phyloP scores from a whole-genome alignment of 1,139 yeast species.

The Blastobotrys apis region DNA sequence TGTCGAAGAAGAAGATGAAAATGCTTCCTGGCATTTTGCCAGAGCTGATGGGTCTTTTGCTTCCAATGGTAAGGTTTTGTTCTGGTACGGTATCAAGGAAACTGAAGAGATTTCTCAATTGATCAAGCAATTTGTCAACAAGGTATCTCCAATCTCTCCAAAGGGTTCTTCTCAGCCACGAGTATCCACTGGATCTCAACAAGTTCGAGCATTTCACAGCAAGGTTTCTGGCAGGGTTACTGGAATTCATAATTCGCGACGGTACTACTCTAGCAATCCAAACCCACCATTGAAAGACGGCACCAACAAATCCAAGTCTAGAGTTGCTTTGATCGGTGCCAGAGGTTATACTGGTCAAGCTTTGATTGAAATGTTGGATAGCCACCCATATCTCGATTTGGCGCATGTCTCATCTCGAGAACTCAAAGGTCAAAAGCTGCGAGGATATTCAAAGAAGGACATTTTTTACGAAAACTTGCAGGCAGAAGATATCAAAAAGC shows the following conservation, averaged over 20 bases:
- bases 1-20: constrained; percentile 84
- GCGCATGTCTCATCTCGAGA: constrained; percentile 96
- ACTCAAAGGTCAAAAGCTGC: constrained; percentile 76
- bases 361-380: constrained; percentile 76
- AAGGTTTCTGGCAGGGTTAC: constrained; percentile 4
- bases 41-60: constrained; percentile 93
- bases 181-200: constrained; percentile 15
- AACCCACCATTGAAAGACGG: constrained; percentile 69
- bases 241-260: constrained; percentile 15
- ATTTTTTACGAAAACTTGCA: constrained; percentile 81
- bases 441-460: constrained; percentile 79
- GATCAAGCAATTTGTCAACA: constrained; percentile 52
- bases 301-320: constrained; percentile 54
- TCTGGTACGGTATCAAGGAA: constrained; percentile 86
- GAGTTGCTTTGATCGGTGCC: constrained; percentile 94
- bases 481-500: constrained; percentile 73
- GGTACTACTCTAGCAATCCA: constrained; percentile 48
- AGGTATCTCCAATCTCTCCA: constrained; percentile 22
- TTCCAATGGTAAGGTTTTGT: constrained; percentile 81
- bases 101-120: constrained; percentile 60
- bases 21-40: constrained; percentile 86
- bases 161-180: constrained; percentile 25
- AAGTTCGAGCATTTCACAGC: constrained; percentile 28
- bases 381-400: constrained; percentile 81
- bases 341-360: constrained; percentile 98